Conservation (phyloP, 495 filamentous ascomycete genomes). For the Pyronema domesticum region DNA sequence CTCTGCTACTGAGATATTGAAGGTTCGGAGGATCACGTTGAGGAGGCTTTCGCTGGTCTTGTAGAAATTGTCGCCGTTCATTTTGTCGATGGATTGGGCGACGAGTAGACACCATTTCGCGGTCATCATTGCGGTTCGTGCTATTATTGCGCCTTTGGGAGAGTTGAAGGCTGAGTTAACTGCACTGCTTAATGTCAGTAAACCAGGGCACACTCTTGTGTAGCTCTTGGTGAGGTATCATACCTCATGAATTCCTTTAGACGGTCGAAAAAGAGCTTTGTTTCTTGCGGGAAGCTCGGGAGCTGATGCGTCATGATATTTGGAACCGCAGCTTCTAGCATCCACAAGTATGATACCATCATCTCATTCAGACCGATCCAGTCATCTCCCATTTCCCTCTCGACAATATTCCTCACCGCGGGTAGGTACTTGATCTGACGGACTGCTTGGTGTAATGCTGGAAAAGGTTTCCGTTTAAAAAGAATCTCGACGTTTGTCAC, state of each 20-base stretch:
- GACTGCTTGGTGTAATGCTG: not conserved
- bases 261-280: not conserved
- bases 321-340: slow-evolving; percentile 9
- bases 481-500: not conserved
- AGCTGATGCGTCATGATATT: not conserved
- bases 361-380: slow-evolving; percentile 20
- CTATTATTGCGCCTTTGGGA: not conserved
- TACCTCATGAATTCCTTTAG: not conserved
- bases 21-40: not conserved
- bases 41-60: not conserved
- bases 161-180: not conserved
- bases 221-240: not conserved
- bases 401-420: not conserved
- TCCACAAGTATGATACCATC: slow-evolving; percentile 14
- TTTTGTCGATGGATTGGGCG: not conserved
- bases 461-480: not conserved
- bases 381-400: slow-evolving; percentile 13
- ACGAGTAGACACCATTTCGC: not conserved
- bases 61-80: not conserved
- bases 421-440: not conserved
- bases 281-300: not conserved
- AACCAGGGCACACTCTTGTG: not conserved
- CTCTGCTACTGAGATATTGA: not conserved
- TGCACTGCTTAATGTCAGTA: not conserved
- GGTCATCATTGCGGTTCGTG: not conserved